These are phyloP conservation scores for Pisolithus orientalis DNA, from an alignment of 768 basidiomycete species.

Conservation along the genomic window DNA sequence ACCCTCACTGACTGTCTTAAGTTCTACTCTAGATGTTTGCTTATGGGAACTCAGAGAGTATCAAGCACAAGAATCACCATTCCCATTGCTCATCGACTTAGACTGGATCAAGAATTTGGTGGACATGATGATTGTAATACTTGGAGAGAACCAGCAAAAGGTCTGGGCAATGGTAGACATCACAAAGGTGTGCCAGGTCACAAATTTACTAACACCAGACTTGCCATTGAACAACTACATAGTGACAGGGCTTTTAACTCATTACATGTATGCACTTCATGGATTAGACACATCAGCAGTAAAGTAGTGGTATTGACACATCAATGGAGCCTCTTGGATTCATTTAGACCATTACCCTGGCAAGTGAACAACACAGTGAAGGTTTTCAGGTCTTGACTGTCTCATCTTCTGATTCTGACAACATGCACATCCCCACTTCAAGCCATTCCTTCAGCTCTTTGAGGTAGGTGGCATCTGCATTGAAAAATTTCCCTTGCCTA, in stretches of 20 bases:
- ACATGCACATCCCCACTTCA: too few relatives aligned
- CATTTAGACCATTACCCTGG: too few relatives aligned
- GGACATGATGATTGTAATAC: background rate
- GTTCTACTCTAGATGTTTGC: background rate
- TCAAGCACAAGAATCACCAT: background rate
- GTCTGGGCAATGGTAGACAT: background rate
- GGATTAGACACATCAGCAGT: too few relatives aligned
- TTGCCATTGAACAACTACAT: too few relatives aligned
- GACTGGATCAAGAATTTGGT: background rate
- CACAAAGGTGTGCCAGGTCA: background rate
- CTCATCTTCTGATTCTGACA: background rate
- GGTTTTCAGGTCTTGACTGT: background rate
- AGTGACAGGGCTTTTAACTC: too few relatives aligned
- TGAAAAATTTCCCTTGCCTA: background rate
- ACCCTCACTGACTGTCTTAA: background rate
- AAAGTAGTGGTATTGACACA: too few relatives aligned
- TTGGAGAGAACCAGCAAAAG: background rate
- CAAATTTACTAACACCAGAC: too few relatives aligned
- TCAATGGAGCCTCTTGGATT: too few relatives aligned
- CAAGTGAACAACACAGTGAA: too few relatives aligned
- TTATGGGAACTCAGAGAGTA: conserved; percentile 6
- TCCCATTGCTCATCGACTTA: background rate
- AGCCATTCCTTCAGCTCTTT: too few relatives aligned
- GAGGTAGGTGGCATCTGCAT: background rate
- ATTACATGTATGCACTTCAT: too few relatives aligned